Percentiles rank a stretch among this genome's conserved stretches.
Conservation (phyloP, 768 basidiomycete genomes). For the Trametes cubensis region DNA sequence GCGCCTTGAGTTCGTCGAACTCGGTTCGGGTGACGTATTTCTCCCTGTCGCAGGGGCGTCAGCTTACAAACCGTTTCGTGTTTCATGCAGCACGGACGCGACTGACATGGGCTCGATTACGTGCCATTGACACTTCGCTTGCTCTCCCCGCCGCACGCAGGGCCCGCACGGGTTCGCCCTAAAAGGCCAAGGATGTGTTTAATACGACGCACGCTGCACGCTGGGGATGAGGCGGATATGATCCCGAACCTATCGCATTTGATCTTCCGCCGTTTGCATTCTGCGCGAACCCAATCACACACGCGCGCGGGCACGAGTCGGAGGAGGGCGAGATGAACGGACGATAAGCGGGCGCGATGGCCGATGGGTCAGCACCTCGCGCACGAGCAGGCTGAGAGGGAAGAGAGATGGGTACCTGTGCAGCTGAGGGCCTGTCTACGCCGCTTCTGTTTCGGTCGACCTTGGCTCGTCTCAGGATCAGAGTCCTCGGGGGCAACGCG, state of each 20-base stretch:
- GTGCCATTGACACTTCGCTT: slow-evolving; percentile 81
- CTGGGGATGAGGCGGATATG: slow-evolving; percentile 19
- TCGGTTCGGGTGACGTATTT: slow-evolving; percentile 81
- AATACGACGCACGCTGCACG: slow-evolving; percentile 17
- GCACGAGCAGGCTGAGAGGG: slow-evolving; percentile 2
- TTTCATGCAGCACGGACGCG: slow-evolving; percentile 2
- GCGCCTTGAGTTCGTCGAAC: slow-evolving; percentile 72
- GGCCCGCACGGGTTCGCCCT: slow-evolving; percentile 83
- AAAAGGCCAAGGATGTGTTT: slow-evolving; percentile 33
- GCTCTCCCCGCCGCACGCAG: slow-evolving; percentile 79
- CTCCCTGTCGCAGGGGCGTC: slow-evolving; percentile 49
- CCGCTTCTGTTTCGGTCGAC: slow-evolving; percentile 80
- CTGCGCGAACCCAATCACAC: slow-evolving; percentile 40
- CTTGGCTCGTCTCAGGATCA: slow-evolving; percentile 57
- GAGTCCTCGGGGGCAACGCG: slow-evolving; percentile 51
- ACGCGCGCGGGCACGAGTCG: slow-evolving; percentile 1
- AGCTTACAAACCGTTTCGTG: slow-evolving; percentile 8
- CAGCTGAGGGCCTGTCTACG: slow-evolving; percentile 83
- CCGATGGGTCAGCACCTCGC: slow-evolving; percentile 15
- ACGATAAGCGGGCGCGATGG: slow-evolving; percentile 14
- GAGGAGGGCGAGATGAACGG: slow-evolving; percentile 1
- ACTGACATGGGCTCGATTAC: slow-evolving; percentile 80
- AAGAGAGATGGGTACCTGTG: slow-evolving; percentile 56
- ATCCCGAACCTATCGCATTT: slow-evolving; percentile 76
- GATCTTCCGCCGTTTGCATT: slow-evolving; percentile 87